Evolutionary conservation across 73 alveolate genomes (phyloP).

Genomic region (Durusdinium trenchii): DNA sequence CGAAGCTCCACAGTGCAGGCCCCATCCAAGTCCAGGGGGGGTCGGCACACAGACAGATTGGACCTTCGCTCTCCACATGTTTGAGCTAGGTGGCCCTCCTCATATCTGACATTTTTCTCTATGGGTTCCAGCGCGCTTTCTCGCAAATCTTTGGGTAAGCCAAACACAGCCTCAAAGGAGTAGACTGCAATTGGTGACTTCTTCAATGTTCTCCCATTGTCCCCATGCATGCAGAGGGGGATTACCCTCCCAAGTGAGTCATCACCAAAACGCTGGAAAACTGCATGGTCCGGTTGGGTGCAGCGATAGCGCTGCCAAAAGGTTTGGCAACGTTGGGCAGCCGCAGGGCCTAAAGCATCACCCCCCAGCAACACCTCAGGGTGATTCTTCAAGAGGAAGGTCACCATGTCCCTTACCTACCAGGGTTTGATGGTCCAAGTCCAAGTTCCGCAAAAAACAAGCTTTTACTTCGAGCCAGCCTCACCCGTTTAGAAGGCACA

Average conservation of each 20-base stretch:
- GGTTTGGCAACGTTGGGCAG: not conserved
- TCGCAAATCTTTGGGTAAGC: not conserved
- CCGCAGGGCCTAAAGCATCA: not conserved
- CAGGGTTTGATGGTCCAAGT: no score
- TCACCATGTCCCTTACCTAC: not conserved
- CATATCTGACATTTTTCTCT: not conserved
- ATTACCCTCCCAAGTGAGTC: not conserved
- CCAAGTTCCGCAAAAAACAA: no score
- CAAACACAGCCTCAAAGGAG: not conserved
- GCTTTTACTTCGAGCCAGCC: no score
- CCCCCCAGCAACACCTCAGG: slow-evolving; percentile 33
- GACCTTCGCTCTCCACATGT: not conserved
- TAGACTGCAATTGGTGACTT: not conserved
- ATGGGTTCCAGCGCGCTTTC: not conserved
- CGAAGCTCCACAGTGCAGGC: not conserved
- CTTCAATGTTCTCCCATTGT: not conserved
- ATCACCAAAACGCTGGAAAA: not conserved
- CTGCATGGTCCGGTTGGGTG: not conserved
- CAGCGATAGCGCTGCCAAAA: not conserved
- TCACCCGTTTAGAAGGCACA: no score
- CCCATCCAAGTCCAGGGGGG: not conserved
- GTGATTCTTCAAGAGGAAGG: not conserved
- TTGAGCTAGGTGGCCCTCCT: not conserved
- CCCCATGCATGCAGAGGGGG: slow-evolving; percentile 38
- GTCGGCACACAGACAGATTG: not conserved